These are phyloP conservation scores for Paecilomyces formosus DNA, from an alignment of 2,329 filamentous ascomycete genomes.

Conservation along the genomic window DNA sequence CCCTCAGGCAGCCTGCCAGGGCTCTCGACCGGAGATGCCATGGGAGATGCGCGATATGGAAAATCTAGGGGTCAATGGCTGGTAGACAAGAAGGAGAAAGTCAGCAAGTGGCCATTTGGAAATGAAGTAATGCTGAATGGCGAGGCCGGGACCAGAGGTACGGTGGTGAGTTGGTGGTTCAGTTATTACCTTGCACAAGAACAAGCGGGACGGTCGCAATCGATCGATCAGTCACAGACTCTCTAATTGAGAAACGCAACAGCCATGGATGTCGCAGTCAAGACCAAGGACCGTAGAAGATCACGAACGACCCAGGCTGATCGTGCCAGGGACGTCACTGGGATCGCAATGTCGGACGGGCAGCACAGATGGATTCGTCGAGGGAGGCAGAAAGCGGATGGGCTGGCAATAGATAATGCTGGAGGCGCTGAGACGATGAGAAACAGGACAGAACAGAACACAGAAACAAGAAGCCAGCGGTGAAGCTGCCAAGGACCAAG, in stretches of 20 bases:
- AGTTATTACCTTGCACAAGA: not conserved
- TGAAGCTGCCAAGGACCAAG: not conserved
- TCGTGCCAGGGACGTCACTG: not conserved
- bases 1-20: conserved; percentile 16
- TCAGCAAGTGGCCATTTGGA: not conserved
- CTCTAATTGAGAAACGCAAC: not conserved
- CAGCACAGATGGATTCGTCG: not conserved
- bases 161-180: not conserved
- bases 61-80: conserved; percentile 1
- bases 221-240: not conserved
- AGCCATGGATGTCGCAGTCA: not conserved
- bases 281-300: not conserved
- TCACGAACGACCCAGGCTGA: not conserved
- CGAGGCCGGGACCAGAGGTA: not conserved
- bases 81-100: not conserved
- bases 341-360: not conserved
- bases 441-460: not conserved
- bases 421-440: not conserved
- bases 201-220: not conserved
- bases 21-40: conserved; percentile 15
- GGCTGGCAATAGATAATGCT: not conserved
- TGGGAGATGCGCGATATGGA: conserved; percentile 2
- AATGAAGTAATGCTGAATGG: not conserved
- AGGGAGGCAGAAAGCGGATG: not conserved
- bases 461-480: too few species aligned